Evolutionary conservation across 2,329 filamentous ascomycete species (phyloP).

Genomic region (Hypoxylon sp.): DNA sequence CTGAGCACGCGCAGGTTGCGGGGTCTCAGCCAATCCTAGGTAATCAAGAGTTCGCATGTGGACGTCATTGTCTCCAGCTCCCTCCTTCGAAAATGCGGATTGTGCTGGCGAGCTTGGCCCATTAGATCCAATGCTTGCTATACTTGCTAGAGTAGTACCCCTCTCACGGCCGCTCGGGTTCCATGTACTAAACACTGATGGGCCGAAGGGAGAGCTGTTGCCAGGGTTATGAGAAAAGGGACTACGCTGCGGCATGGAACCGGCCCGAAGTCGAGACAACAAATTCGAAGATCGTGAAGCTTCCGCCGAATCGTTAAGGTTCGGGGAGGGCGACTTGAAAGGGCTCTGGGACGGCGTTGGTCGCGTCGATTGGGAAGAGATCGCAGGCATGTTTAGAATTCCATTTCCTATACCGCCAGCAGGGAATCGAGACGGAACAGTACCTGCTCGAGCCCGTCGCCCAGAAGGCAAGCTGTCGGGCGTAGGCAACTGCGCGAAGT

Average conservation of each 20-base stretch:
- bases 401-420: slow-evolving; percentile 73
- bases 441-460: slow-evolving; percentile 88
- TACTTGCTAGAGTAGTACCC: slow-evolving; percentile 82
- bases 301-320: slow-evolving; percentile 58
- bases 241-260: slow-evolving; percentile 90
- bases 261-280: slow-evolving; percentile 85
- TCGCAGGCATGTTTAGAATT: slow-evolving; percentile 62
- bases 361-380: slow-evolving; percentile 80
- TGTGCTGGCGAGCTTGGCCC: slow-evolving; percentile 87
- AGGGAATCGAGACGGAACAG: slow-evolving; percentile 93
- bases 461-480: slow-evolving; percentile 72
- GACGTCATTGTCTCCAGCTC: slow-evolving; percentile 85
- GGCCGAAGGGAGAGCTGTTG: slow-evolving; percentile 77
- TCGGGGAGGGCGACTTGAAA: slow-evolving; percentile 75
- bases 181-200: slow-evolving; percentile 92
- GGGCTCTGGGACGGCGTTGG: slow-evolving; percentile 88
- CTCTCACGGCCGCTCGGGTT: slow-evolving; percentile 76
- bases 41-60: slow-evolving; percentile 93
- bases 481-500: slow-evolving; percentile 78
- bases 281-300: slow-evolving; percentile 71
- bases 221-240: slow-evolving; percentile 68
- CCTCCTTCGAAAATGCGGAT: slow-evolving; percentile 86
- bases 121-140: slow-evolving; percentile 89
- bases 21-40: slow-evolving; percentile 91
- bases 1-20: slow-evolving; percentile 79